Evolutionary conservation across 2,329 filamentous ascomycete genomes (phyloP), one percentile per base, ranked within the genome.

Genomic region (Knufia fluminis): DNA sequence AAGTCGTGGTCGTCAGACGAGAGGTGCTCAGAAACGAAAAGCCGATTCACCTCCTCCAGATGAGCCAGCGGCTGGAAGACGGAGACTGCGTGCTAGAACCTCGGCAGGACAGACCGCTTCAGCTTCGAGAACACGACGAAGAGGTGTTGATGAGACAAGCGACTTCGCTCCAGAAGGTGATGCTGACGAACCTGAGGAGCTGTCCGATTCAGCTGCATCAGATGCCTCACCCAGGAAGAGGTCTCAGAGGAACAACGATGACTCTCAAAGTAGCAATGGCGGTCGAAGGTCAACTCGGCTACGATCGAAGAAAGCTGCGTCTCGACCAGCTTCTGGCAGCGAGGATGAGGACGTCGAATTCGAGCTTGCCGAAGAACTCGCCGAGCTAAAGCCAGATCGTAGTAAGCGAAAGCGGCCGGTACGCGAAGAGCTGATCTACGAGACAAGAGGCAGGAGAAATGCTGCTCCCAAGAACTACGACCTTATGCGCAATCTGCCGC

Each of bases 141-240:
- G 76, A 62, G 57, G 56, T 46, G 53, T 65, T 45, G 74, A 79
- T 43, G 77, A 80, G 46, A 79, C 75, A 57, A 82, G 78, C 57
- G 79, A 83, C 57, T 83, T 82, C 54, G 78, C 82, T 57, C 79
- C 79, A 4, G 73, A 72, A 28, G 71, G 71, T 19, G 78, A 80
- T 43, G 73, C 72, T 41, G 77, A 75, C 12, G 75, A 73, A 19
- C 77, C 76, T 20, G 76, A 78, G 48, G 71, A 78, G 16, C 60
- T 71, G 46, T 78, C 74, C 1, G 72, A 72, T 33, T 76, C 74
- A 4, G 74, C 72, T 52, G 66, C 68, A 24, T 70, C 68, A 33
- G 65, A 74, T 56, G 64, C 58, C 40, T 69, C 68, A 35, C 66
- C 70, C 35, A 63, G 65, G 48, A 70, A 73, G 57, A 59, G 55